Evolutionary conservation across 1,139 yeast species (phyloP), one percentile per base, ranked within the genome.

Genomic region (Blastobotrys serpentis): DNA sequence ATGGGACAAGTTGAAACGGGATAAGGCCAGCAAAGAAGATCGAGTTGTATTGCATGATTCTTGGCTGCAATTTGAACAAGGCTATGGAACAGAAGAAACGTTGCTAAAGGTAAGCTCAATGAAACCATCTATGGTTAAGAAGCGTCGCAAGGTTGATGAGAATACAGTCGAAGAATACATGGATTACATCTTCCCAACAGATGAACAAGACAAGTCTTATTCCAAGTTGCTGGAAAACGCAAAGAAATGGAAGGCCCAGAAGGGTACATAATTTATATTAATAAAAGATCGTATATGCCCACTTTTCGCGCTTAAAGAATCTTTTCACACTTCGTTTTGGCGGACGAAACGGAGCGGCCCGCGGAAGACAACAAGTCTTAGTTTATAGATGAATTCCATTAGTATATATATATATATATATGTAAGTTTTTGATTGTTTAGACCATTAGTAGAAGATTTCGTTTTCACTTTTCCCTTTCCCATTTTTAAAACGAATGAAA

Each of bases 111-210:
- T 84, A 6, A 64, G 63, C 3, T 64, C 67, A 21, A 78, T 81
- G 58, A 64, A 81, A 46, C 96, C 97, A 0, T 69, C 73, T 8
- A 66, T 77, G 19, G 78, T 78, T 14, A 80, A 75, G 56, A 76
- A 74, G 57, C 71, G 76, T 33, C 70, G 70, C 42, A 65, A 64
- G 6, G 66, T 68, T 30, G 76, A 66, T 3, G 74, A 73, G 51
- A 83, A 81, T 1, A 64, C 70, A 5, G 75, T 76, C 48, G 77
- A 76, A 55, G 90, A 84, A 57, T 74, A 74, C 55, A 62, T 73
- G 49, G 90, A 81, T 51, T 86, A 82, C 64, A 69, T 78, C 2
- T 88, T 86, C 62, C 89, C 94, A 4, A 59, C 62, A 1, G 68
- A 64, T 47, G 71, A 69, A 39, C 63, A 66, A 42, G 60, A 64